Evolutionary conservation across 768 basidiomycete species (phyloP), one percentile per base, ranked within the genome.

Genomic region (Panus rudis): DNA sequence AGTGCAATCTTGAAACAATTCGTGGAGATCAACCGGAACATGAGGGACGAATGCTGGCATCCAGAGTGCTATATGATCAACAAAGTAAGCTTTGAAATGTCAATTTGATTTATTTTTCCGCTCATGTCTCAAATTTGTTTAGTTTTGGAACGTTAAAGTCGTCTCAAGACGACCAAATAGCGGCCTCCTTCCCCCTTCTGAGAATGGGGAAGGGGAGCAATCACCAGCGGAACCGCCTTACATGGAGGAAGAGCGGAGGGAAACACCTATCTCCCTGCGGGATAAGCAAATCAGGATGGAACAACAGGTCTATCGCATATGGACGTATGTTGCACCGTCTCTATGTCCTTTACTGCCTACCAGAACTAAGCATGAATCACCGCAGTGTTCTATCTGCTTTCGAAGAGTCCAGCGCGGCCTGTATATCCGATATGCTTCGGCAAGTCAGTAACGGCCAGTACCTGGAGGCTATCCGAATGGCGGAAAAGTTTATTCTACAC

Each of bases 11-110:
- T 99, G 53, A 99, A 99, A 68, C 96, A 99, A 64, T 99, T 97
- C 58, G 96, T 99, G 48, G 96, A 99, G 69, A 97, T 99, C 66
- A 98, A 99, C 58, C 79, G 96, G 47, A 98, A 98, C 65, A 90
- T 88, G 76, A 76, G 84, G 52, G 93, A 99, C 65, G 96, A 99
- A 68, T 98, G 94, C 59, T 99, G 96, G 94, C 96, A 99, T 73
- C 96, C 96, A 42, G 96, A 99, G 64, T 99, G 96, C 63, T 97
- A 98, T 64, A 97, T 97, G 94, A 97, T 99, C 53, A 94, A 97
- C 67, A 98, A 98, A 75, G 93, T 94, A 50, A 44, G 76, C 46
- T 16, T 21, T 30, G 37, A n/a, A n/a, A n/a, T n/a, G n/a, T n/a
- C n/a, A n/a, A 17, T 19, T 34, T n/a, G n/a, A n/a, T n/a, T n/a